Conservation (phyloP, 306 rosid genomes). For the Purshia tridentata region DNA sequence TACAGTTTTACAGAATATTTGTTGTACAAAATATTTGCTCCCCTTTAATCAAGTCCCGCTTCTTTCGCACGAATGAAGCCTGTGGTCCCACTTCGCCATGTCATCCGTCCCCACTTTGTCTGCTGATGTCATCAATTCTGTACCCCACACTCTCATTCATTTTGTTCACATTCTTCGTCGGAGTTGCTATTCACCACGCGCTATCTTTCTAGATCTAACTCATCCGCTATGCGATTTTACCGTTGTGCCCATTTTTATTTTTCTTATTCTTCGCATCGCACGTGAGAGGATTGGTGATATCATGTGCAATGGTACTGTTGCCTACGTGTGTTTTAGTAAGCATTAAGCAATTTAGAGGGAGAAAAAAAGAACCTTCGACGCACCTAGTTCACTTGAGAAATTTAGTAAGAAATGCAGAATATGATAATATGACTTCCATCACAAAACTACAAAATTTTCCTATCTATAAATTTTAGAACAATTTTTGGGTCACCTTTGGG, state of each 20-base stretch:
- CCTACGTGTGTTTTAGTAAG: too few species aligned
- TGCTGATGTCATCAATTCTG: not conserved
- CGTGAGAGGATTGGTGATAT: not conserved
- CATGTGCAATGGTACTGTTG: not conserved
- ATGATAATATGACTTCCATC: too few species aligned
- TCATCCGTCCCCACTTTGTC: slow-evolving; percentile 1
- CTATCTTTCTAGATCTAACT: not conserved
- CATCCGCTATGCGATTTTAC: not conserved
- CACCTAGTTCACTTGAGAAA: too few species aligned
- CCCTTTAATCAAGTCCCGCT: not conserved
- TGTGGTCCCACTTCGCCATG: slow-evolving; percentile 7
- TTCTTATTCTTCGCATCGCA: not conserved
- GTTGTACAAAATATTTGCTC: too few species aligned
- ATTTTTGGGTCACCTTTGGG: too few species aligned
- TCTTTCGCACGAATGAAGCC: not conserved
- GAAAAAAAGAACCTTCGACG: too few species aligned
- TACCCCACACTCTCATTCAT: not conserved
- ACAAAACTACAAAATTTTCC: too few species aligned
- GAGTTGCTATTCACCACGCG: not conserved
- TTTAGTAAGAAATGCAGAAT: too few species aligned
- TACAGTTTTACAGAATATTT: too few species aligned
- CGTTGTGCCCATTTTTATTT: not conserved
- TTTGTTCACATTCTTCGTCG: not conserved
- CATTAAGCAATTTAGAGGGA: too few species aligned
- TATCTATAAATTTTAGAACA: too few species aligned